Base-by-base conservation (phyloP, 257 asterid genomes). In the Solanum stenotomum region DNA sequence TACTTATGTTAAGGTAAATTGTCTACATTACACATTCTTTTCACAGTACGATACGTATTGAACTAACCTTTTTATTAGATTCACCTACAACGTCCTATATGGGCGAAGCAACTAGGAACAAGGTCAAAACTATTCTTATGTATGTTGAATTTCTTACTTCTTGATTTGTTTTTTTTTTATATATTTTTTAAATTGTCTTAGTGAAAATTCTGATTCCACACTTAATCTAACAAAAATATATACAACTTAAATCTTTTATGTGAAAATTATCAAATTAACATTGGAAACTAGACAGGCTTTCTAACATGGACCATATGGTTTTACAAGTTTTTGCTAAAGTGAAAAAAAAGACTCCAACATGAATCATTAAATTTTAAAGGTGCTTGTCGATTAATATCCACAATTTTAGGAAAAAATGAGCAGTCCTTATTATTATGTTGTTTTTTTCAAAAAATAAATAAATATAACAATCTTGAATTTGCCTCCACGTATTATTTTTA, bases 231-330 rank as follows among this genome's bases (percentile, higher is more conserved):
- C 3, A 4, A 72, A 31, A 72, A 34, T 2, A 34, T 34, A 18
- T 72, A 31, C 20, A 5, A 35, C 3, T 37, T 35, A 34, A 29
- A 75, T 22, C 2, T 75, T 42, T 23, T 77, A 12, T 38, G 35
- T 12, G 7, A 77, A 23, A 38, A 38, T 77, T 75, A 23, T 77
- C 34, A 77, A 77, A 77, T n/a, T 14, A n/a, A 38, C 85, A 27
- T 44, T 79, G 16, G 40, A 79, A 44, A 79, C 40, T 31, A 49
- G 42, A 81, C 85, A 46, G 20, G 27, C 38, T 16, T 81, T 46
- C 85, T 56, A 44, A 81, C 68, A 81, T 46, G 85, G 68, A 29
- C 85, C 85, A 81, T 33, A 33, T 52, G 40, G 25, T 79, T 29
- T 27, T 44, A 29, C 38, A 27, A 9, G 1, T 8, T 81, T 46